These are phyloP conservation scores for Farysia itapuensis DNA, from an alignment of 1,284 basidiomycete genomes.

Conservation along the genomic window DNA sequence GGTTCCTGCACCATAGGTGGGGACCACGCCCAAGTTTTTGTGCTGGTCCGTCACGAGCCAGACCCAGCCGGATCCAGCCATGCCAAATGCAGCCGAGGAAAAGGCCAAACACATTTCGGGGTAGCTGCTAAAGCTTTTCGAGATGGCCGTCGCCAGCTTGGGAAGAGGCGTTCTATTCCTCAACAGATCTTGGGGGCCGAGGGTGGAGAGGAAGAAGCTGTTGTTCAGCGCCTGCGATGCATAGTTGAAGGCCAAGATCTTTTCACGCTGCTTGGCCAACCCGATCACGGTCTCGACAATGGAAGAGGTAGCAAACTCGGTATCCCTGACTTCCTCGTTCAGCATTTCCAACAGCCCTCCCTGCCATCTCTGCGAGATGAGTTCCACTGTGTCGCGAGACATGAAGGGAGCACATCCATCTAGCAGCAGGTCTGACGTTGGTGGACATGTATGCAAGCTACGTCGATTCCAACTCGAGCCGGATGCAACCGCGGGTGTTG, in stretches of 20 bases:
- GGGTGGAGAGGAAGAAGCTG: slow-evolving; percentile 83
- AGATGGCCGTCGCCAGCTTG: slow-evolving; percentile 63
- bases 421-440: slow-evolving; percentile 29
- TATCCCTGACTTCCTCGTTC: slow-evolving; percentile 63
- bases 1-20: slow-evolving; percentile 87
- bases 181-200: slow-evolving; percentile 60
- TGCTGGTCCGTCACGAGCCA: slow-evolving; percentile 77
- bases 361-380: slow-evolving; percentile 54
- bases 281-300: slow-evolving; percentile 76
- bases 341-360: slow-evolving; percentile 49
- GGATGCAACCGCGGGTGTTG: slow-evolving; percentile 1
- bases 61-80: slow-evolving; percentile 77
- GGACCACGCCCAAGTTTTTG: slow-evolving; percentile 71
- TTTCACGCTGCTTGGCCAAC: slow-evolving; percentile 68
- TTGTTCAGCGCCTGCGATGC: slow-evolving; percentile 92
- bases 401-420: slow-evolving; percentile 55
- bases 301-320: slow-evolving; percentile 67
- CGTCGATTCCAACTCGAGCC: no score
- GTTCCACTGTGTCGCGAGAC: slow-evolving; percentile 37
- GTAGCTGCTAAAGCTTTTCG: slow-evolving; percentile 68
- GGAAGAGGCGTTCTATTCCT: slow-evolving; percentile 27
- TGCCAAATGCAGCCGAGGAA: slow-evolving; percentile 74
- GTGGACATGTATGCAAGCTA: slow-evolving; percentile 45
- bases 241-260: slow-evolving; percentile 82
- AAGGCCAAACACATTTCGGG: slow-evolving; percentile 75